These are phyloP conservation scores for Phenoliferia sp. DNA, from an alignment of 1,284 basidiomycete genomes.

Conservation along the genomic window DNA sequence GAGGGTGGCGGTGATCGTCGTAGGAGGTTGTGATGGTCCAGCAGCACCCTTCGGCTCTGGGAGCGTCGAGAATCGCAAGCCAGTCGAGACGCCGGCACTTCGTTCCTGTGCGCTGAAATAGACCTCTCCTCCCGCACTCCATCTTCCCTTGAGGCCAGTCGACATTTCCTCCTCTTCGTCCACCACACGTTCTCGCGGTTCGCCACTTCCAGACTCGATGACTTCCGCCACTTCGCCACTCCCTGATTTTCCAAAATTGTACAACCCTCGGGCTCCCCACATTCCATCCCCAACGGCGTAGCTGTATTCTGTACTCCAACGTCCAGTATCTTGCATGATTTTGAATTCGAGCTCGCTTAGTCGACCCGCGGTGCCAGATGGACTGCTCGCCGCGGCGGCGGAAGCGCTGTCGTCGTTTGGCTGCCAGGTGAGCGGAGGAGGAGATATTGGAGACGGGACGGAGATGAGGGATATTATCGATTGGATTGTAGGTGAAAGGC, in stretches of 20 bases:
- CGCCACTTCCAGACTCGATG: too few species aligned
- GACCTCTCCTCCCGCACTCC: slow-evolving; percentile 87
- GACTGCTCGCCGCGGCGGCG: slow-evolving; percentile 9
- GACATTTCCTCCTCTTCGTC: slow-evolving; percentile 21
- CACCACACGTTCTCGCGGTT: neutral
- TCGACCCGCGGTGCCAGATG: slow-evolving; percentile 39
- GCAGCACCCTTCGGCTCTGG: slow-evolving; percentile 56
- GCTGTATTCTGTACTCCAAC: slow-evolving; percentile 89
- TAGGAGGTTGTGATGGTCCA: slow-evolving; percentile 62
- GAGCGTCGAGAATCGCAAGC: slow-evolving; percentile 83
- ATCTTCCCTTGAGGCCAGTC: slow-evolving; percentile 71
- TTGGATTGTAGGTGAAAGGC: slow-evolving; percentile 53
- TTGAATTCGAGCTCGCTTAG: slow-evolving; percentile 76
- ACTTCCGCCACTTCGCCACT: neutral
- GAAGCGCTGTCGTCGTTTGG: slow-evolving; percentile 19
- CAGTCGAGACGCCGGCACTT: slow-evolving; percentile 90
- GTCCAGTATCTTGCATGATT: slow-evolving; percentile 85
- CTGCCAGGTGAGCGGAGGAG: slow-evolving; percentile 31
- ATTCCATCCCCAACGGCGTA: slow-evolving; percentile 91
- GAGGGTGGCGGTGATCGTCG: slow-evolving; percentile 87
- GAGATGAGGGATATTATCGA: slow-evolving; percentile 50
- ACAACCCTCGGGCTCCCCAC: slow-evolving; percentile 83
- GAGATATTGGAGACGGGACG: slow-evolving; percentile 36
- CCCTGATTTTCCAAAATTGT: slow-evolving; percentile 70
- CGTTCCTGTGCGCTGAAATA: slow-evolving; percentile 90